Conservation (phyloP, 306 rosid genomes). For the Comarum palustre region DNA sequence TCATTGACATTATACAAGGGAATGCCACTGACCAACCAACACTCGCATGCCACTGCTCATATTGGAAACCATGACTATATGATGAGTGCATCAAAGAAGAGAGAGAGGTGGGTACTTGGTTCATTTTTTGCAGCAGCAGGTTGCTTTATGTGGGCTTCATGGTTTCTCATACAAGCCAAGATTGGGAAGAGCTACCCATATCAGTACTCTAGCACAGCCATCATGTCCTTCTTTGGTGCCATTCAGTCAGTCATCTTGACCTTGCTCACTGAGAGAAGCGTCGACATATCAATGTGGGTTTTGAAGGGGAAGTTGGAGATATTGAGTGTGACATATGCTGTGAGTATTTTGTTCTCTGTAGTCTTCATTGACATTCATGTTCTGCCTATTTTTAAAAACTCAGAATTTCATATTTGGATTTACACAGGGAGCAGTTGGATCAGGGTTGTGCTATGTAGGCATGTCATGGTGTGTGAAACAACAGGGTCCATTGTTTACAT, state of each 20-base stretch:
- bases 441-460: conserved; percentile 86
- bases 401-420: not conserved
- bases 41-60: conserved; percentile 20
- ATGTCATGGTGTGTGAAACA: conserved; percentile 91
- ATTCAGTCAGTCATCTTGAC: conserved; percentile 57
- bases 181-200: conserved; percentile 59
- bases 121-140: conserved; percentile 51
- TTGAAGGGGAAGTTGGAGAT: conserved; percentile 62
- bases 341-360: conserved; percentile 32
- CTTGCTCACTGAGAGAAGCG: conserved; percentile 46
- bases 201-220: conserved; percentile 79
- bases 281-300: conserved; percentile 50
- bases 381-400: not conserved
- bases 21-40: conserved; percentile 39
- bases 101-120: conserved; percentile 58
- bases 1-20: conserved; percentile 67
- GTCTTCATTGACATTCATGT: not conserved
- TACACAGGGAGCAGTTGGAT: conserved; percentile 74
- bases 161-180: conserved; percentile 82
- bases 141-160: conserved; percentile 74
- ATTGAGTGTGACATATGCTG: conserved; percentile 52
- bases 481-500: conserved; percentile 76
- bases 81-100: conserved; percentile 18
- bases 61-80: conserved; percentile 1
- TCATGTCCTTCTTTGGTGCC: conserved; percentile 63